A percentile compares a stretch with the other conserved stretches of the same genome.
Evolutionary conservation across 345 rosid genomes (phyloP).

Genomic region (Hibiscus mutabilis): DNA sequence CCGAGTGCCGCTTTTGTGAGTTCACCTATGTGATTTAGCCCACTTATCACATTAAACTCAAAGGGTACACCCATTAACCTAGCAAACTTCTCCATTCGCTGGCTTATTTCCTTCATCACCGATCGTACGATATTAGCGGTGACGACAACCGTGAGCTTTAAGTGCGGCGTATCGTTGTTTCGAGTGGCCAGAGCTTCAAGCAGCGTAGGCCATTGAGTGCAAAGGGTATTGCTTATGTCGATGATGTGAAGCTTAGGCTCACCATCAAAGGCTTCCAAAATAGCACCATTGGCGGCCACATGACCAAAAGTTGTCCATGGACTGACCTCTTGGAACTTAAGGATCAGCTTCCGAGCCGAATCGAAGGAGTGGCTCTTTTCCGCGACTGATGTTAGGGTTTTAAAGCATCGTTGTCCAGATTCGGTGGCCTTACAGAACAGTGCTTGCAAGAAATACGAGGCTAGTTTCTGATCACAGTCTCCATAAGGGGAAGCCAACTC

Average conservation of each 20-base stretch:
- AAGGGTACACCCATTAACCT: slow-evolving; percentile 81
- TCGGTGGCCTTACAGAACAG: slow-evolving; percentile 63
- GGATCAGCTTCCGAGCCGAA: slow-evolving; percentile 53
- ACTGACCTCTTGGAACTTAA: slow-evolving; percentile 76
- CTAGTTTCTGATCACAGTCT: slow-evolving; percentile 65
- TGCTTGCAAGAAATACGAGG: slow-evolving; percentile 65
- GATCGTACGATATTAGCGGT: slow-evolving; percentile 35
- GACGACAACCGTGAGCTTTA: slow-evolving; percentile 64
- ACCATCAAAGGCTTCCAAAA: slow-evolving; percentile 65
- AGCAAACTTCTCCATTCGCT: slow-evolving; percentile 76
- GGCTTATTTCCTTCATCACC: slow-evolving; percentile 62
- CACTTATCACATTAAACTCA: slow-evolving; percentile 46
- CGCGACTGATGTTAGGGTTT: slow-evolving; percentile 56
- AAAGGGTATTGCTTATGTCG: slow-evolving; percentile 70
- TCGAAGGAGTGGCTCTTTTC: slow-evolving; percentile 55
- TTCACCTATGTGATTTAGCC: slow-evolving; percentile 31
- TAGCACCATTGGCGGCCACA: slow-evolving; percentile 73
- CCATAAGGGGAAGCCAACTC: slow-evolving; percentile 76
- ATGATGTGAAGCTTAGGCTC: slow-evolving; percentile 58
- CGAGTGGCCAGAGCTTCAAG: slow-evolving; percentile 64
- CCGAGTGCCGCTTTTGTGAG: slow-evolving; percentile 43
- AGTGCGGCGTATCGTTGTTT: slow-evolving; percentile 57
- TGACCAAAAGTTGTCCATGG: slow-evolving; percentile 85
- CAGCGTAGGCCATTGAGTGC: slow-evolving; percentile 86
- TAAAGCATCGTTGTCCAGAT: slow-evolving; percentile 55